These are phyloP conservation scores for Selenicereus undatus DNA, from an alignment of 148 eudicot genomes.

Conservation along the genomic window DNA sequence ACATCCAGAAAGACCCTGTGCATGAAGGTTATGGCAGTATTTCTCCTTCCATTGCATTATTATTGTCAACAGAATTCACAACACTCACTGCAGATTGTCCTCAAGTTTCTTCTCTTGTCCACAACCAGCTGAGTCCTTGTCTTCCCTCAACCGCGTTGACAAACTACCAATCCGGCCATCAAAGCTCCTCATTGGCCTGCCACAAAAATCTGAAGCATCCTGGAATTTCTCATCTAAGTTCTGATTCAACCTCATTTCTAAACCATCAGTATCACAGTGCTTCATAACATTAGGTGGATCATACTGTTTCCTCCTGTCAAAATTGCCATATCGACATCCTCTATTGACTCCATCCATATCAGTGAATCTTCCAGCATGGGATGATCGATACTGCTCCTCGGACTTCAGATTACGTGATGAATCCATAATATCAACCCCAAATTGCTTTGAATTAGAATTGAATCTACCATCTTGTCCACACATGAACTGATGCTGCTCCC, in stretches of 20 bases:
- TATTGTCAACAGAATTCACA: conserved; percentile 9
- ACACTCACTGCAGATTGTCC: neutral
- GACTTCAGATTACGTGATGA: conserved; percentile 24
- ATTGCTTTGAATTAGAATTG: conserved; percentile 26
- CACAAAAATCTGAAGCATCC: conserved; percentile 17
- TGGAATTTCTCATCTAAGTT: conserved; percentile 21
- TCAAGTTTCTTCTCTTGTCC: conserved; percentile 21
- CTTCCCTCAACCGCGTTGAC: conserved; percentile 22
- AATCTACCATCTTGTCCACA: conserved; percentile 28
- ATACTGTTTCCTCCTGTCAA: conserved; percentile 25
- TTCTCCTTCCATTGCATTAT: conserved; percentile 2
- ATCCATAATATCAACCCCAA: conserved; percentile 26
- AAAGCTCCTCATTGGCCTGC: conserved; percentile 21
- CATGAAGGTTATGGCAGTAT: neutral
- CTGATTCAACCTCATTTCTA: conserved; percentile 19
- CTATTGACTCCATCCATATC: conserved; percentile 23
- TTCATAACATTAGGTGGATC: conserved; percentile 20
- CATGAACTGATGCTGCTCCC: conserved; percentile 22
- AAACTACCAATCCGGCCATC: conserved; percentile 16
- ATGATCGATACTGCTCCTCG: conserved; percentile 29
- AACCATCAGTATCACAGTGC: conserved; percentile 20
- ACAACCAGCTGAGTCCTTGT: conserved; percentile 16
- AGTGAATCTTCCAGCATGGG: conserved; percentile 25
- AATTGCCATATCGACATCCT: conserved; percentile 26
- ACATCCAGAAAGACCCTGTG: neutral